Base-by-base conservation (phyloP, 352 stramenopile species). In the Phytophthora ramorum region DNA sequence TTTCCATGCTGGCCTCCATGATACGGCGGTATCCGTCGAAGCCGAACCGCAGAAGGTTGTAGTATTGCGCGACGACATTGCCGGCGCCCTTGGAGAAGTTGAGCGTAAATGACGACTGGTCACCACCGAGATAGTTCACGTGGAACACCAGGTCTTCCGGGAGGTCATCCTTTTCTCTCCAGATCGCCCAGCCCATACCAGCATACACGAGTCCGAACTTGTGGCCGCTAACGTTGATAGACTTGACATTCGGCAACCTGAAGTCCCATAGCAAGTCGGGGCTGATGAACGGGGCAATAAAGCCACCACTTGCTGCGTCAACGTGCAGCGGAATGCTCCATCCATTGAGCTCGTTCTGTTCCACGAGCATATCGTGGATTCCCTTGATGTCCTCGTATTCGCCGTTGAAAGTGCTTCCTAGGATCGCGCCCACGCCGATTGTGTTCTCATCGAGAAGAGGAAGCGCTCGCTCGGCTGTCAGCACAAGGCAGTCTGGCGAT, bases 151-250 rank as follows among this genome's bases (percentile, higher is more conserved):
- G 68, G 52, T 96, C 87, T 0, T 91, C 83, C 1, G 90, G 88
- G 1, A 96, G 69, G 51, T 95, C 83, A 10, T 68, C 56, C 7
- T 62, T 58, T 46, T 94, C 83, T 20, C 83, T 85, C 81, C 92
- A 97, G 13, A 97, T 66, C 7, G 93, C 83, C 89, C 89, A 97
- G 34, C 92, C 92, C 66, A 96, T 97, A 17, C 92, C 92, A 17
- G 88, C 90, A 66, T 97, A 96, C 34, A 92, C 87, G 35, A 97
- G 84, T 1, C 91, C 90, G 70, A 97, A 98, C 67, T 98, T 98
- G 78, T 98, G 92, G 32, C 92, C 92, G 34, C 87, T 96, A 4
- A 92, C 85, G 54, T 96, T 97, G 71, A 98, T 97, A 17, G 82
- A 95, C 71, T 96, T 92, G 63, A 96, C 89, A 51, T 92, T 91